These are phyloP conservation scores for Hemisphaericaspora lyxosophila DNA, from an alignment of 1,139 yeast species.

Conservation along the genomic window DNA sequence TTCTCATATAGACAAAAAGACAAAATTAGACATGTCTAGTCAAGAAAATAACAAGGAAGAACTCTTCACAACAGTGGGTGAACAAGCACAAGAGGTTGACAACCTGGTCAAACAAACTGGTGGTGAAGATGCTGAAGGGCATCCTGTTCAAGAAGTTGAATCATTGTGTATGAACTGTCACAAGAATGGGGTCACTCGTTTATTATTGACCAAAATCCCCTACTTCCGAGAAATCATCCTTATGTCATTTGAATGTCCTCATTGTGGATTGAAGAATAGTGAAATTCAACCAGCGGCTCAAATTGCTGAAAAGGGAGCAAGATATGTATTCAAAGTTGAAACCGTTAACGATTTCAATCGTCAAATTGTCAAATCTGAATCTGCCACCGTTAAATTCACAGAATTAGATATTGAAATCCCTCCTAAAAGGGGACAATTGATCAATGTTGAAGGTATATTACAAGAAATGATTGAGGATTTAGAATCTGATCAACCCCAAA, in stretches of 20 bases:
- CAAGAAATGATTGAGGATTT: slow-evolving; percentile 84
- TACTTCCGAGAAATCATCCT: slow-evolving; percentile 86
- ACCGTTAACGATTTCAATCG: slow-evolving; percentile 74
- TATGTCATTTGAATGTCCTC: slow-evolving; percentile 96
- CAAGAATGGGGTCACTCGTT: slow-evolving; percentile 76
- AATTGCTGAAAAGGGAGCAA: slow-evolving; percentile 83
- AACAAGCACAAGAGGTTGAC: slow-evolving; percentile 48
- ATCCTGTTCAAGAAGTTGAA: slow-evolving; percentile 92
- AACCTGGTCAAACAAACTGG: slow-evolving; percentile 45
- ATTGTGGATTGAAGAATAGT: slow-evolving; percentile 86
- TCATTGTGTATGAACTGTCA: slow-evolving; percentile 96
- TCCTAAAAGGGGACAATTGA: slow-evolving; percentile 88
- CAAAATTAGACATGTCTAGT: slow-evolving; percentile 13
- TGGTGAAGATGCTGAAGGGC: slow-evolving; percentile 84
- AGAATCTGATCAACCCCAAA: slow-evolving; percentile 72
- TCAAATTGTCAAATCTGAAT: slow-evolving; percentile 89
- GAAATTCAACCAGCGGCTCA: slow-evolving; percentile 94
- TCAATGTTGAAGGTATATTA: slow-evolving; percentile 87
- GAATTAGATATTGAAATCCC: slow-evolving; percentile 95
- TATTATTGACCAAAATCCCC: slow-evolving; percentile 87
- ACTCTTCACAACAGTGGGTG: slow-evolving; percentile 59
- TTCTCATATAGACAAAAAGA: slow-evolving; percentile 17
- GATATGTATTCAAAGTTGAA: slow-evolving; percentile 72
- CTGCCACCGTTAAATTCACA: slow-evolving; percentile 75
- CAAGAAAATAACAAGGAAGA: slow-evolving; percentile 31